A percentile compares a stretch with the other conserved stretches of the same genome.
Conservation (phyloP, 2,329 filamentous ascomycete genomes). For the Hymenoscyphus scutula region DNA sequence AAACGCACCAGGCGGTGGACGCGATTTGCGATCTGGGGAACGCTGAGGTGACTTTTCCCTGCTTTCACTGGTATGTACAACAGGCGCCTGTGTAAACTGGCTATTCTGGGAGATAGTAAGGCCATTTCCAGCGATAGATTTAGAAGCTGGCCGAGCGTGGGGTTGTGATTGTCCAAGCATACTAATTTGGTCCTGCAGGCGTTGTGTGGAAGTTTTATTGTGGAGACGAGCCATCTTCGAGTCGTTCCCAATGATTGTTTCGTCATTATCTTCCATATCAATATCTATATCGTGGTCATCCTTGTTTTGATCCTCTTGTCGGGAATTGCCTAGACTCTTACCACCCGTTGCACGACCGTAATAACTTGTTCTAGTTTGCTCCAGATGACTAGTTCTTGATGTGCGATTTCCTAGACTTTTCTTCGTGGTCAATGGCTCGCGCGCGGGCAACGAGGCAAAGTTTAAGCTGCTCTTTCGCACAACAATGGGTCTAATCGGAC, state of each 20-base stretch:
- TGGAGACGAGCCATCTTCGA: conserved; percentile 55
- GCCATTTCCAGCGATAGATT: conserved; percentile 32
- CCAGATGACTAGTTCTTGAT: conserved; percentile 76
- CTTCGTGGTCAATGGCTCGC: conserved; percentile 81
- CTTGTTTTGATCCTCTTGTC: conserved; percentile 48
- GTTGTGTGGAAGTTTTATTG: conserved; percentile 90
- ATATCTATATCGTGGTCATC: conserved; percentile 41
- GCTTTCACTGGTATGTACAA: conserved; percentile 17
- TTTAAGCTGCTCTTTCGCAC: conserved; percentile 93
- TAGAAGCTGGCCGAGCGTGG: conserved; percentile 33
- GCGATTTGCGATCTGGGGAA: conserved; percentile 19
- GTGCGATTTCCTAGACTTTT: conserved; percentile 74
- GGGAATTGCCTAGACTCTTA: conserved; percentile 60
- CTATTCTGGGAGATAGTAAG: conserved; percentile 22
- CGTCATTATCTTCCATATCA: conserved; percentile 54
- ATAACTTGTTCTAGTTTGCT: conserved; percentile 70
- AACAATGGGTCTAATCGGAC: conserved; percentile 67
- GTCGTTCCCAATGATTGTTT: conserved; percentile 44
- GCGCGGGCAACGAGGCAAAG: conserved; percentile 87
- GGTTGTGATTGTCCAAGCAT: conserved; percentile 57
- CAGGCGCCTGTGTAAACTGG: conserved; percentile 21
- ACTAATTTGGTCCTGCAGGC: conserved; percentile 89
- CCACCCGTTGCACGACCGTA: conserved; percentile 71
- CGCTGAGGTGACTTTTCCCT: conserved; percentile 21
- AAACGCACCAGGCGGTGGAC: conserved; percentile 54